phyloP scores from a whole-genome alignment of 2,329 filamentous ascomycete genomes.

The Ceratocystis cacaofunesta region DNA sequence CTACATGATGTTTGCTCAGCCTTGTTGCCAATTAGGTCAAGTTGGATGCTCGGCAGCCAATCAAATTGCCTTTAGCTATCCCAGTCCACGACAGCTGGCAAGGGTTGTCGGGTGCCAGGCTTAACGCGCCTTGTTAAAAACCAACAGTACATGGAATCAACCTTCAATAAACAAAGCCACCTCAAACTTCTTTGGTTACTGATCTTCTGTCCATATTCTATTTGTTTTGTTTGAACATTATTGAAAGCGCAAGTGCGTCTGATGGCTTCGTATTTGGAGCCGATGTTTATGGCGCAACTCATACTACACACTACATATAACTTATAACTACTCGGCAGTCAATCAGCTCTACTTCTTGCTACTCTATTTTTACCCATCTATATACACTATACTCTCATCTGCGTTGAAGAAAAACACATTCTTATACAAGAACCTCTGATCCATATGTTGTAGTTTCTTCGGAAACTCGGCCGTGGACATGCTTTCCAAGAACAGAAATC shows the following conservation, averaged over 20 bases:
- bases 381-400: not conserved
- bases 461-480: constrained; percentile 6
- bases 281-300: not conserved
- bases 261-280: not conserved
- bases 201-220: not conserved
- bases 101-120: not conserved
- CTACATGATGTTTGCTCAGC: not conserved
- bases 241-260: not conserved
- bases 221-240: not conserved
- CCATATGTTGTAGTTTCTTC: constrained; percentile 6
- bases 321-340: too few species aligned
- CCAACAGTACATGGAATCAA: not conserved
- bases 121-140: not conserved
- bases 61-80: not conserved
- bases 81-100: not conserved
- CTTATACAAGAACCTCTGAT: constrained; percentile 15
- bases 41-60: not conserved
- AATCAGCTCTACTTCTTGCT: not conserved
- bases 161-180: not conserved
- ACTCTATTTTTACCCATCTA: not conserved
- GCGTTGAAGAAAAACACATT: constrained; percentile 16
- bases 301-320: too few species aligned
- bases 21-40: not conserved
- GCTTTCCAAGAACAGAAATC: constrained; percentile 35
- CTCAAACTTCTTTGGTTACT: not conserved